These are phyloP conservation scores for Malus sieversii DNA, from an alignment of 306 rosid species.

Conservation along the genomic window DNA sequence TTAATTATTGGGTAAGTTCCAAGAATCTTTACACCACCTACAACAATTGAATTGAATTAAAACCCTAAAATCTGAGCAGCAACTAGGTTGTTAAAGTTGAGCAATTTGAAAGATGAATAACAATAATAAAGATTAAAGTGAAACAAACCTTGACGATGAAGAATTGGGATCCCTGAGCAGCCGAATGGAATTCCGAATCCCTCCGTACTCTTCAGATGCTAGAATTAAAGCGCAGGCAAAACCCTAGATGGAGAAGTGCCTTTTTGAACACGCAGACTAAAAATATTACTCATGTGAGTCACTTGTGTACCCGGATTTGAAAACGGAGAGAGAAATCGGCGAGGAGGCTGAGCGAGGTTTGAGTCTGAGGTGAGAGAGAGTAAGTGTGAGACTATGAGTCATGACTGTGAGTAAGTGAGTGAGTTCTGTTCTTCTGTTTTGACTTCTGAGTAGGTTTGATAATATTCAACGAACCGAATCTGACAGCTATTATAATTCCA, in stretches of 20 bases:
- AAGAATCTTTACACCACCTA: not conserved
- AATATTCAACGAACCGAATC: no score
- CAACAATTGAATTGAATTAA: not conserved
- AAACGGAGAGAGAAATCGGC: no score
- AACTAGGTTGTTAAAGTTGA: not conserved
- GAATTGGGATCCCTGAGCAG: not conserved
- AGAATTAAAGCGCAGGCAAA: not conserved
- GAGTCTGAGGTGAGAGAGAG: no score
- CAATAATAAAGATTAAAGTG: not conserved
- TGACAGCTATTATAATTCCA: no score
- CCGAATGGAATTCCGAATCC: not conserved
- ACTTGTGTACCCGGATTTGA: no score
- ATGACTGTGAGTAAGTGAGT: no score
- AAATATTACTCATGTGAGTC: no score
- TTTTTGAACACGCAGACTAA: not conserved
- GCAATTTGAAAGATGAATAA: not conserved
- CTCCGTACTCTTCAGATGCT: not conserved
- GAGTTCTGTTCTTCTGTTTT: no score
- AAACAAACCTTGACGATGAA: not conserved
- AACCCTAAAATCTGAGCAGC: not conserved
- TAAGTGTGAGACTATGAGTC: no score
- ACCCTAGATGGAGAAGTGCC: not conserved
- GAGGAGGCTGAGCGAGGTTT: no score
- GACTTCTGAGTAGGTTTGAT: no score
- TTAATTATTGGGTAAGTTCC: not conserved